Evolutionary conservation across 208 protist species (phyloP).

Genomic region (Polymyxa betae): DNA sequence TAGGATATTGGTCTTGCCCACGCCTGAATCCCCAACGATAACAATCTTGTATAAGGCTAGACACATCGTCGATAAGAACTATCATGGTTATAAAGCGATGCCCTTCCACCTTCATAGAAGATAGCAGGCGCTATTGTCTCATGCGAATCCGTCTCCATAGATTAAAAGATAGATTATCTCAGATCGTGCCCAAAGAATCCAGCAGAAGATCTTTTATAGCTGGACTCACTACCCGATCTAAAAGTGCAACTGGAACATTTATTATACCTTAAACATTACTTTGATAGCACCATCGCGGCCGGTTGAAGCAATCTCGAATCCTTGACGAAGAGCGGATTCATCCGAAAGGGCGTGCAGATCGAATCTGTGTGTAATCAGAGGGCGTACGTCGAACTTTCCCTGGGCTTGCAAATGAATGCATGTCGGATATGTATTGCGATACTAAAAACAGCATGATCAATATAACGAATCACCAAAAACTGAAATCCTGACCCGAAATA

Average conservation of each 20-base stretch:
- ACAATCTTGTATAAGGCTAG: constrained; percentile 54
- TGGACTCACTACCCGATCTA: no score
- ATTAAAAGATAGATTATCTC: no score
- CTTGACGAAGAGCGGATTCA: neutral
- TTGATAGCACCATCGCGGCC: neutral
- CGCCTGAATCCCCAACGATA: constrained; percentile 58
- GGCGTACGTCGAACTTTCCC: neutral
- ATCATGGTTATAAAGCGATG: no score
- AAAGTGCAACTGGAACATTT: no score
- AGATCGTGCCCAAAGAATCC: no score
- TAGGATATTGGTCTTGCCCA: constrained; percentile 63
- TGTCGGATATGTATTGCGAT: neutral
- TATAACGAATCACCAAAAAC: no score
- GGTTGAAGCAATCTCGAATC: neutral
- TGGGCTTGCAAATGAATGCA: neutral
- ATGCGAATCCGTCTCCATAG: no score
- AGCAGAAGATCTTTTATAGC: no score
- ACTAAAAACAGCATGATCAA: neutral
- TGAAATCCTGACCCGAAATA: neutral
- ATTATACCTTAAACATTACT: neutral
- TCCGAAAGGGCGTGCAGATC: neutral
- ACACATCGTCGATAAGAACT: no score
- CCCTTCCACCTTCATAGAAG: no score
- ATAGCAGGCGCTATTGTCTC: no score
- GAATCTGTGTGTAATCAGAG: neutral